phyloP scores from a whole-genome alignment of 2,329 filamentous ascomycete genomes.

The Neofusicoccum laricinum region DNA sequence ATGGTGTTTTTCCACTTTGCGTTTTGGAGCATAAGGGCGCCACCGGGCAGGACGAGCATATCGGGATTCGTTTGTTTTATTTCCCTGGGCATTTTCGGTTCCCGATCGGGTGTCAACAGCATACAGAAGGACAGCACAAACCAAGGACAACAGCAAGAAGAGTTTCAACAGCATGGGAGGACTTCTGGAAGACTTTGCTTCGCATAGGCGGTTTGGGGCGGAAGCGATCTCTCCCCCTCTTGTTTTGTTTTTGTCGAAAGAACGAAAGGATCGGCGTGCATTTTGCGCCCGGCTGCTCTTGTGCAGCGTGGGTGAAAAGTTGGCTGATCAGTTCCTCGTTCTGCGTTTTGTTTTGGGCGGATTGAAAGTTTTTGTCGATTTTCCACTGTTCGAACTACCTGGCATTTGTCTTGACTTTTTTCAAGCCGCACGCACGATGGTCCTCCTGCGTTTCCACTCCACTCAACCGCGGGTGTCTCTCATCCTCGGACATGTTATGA shows the following conservation, averaged over 20 bases:
- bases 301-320: neutral
- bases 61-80: conserved; percentile 4
- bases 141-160: conserved; percentile 12
- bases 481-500: conserved; percentile 8
- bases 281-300: neutral
- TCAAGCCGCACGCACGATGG: neutral
- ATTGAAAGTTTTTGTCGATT: conserved; percentile 7
- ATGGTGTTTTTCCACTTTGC: conserved; percentile 7
- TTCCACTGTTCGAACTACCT: conserved; percentile 8
- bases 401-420: conserved; percentile 8
- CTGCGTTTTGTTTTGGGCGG: conserved; percentile 8
- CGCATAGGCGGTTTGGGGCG: conserved; percentile 9
- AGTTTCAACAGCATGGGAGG: conserved; percentile 10
- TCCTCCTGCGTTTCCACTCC: neutral
- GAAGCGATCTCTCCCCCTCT: conserved; percentile 13
- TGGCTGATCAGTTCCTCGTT: conserved; percentile 12
- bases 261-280: conserved; percentile 3
- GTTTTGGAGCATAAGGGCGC: conserved; percentile 14
- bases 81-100: neutral
- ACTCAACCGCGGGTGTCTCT: neutral
- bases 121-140: conserved; percentile 14
- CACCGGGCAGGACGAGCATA: conserved; percentile 3
- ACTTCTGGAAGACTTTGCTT: conserved; percentile 13
- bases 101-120: neutral
- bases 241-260: conserved; percentile 5